Evolutionary conservation across 805 yeast genomes (phyloP).

Genomic region (Tetrapisispora nanseiensis): DNA sequence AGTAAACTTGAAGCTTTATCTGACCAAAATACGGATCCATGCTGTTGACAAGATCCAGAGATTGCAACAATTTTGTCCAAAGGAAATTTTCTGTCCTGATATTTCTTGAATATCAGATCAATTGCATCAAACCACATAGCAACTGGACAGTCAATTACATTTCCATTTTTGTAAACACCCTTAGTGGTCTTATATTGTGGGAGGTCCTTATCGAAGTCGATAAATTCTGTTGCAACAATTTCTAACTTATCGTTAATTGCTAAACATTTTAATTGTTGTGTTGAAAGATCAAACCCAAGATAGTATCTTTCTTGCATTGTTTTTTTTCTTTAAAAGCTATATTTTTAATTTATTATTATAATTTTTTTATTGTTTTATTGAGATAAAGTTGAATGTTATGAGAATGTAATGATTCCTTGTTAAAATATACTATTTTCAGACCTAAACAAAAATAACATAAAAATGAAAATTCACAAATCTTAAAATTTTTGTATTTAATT

Average conservation of each 20-base stretch:
- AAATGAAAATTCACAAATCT: no score
- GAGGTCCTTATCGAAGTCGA: slow-evolving; percentile 63
- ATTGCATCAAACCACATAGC: slow-evolving; percentile 85
- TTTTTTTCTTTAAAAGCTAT: background rate
- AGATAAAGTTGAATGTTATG: no score
- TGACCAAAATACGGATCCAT: slow-evolving; percentile 82
- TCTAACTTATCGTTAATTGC: slow-evolving; percentile 47
- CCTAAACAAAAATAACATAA: no score
- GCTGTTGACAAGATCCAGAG: slow-evolving; percentile 87
- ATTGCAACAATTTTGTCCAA: slow-evolving; percentile 53
- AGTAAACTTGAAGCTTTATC: slow-evolving; percentile 36
- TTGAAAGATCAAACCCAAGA: slow-evolving; percentile 78
- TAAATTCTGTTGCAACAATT: slow-evolving; percentile 46
- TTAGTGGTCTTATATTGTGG: slow-evolving; percentile 54
- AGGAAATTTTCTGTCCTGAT: slow-evolving; percentile 46
- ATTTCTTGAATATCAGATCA: slow-evolving; percentile 46
- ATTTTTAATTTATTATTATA: background rate
- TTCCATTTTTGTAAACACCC: slow-evolving; percentile 55
- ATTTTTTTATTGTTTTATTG: no score
- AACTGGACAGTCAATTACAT: slow-evolving; percentile 67
- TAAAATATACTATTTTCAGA: no score
- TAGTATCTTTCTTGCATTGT: slow-evolving; percentile 20
- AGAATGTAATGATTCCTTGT: no score
- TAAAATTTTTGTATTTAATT: no score
- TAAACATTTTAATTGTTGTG: slow-evolving; percentile 78